Percentiles rank a stretch among this genome's conserved stretches.
phyloP scores from a whole-genome alignment of 2,329 filamentous ascomycete species.

The Beauveria asiatica region DNA sequence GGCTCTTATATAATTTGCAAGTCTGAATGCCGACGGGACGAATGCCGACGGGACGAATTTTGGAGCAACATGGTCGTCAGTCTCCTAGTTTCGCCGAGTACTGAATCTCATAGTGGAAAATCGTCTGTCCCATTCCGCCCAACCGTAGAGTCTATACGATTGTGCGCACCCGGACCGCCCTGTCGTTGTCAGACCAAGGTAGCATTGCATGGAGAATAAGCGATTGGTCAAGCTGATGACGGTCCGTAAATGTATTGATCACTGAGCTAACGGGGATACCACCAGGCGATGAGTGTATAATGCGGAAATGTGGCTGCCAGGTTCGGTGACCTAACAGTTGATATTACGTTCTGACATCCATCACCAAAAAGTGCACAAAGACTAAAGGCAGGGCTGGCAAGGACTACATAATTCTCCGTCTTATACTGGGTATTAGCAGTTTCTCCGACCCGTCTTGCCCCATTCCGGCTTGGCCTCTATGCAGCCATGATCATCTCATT shows the following conservation, averaged over 20 bases:
- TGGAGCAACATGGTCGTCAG: not conserved
- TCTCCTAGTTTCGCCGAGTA: not conserved
- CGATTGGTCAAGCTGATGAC: constrained; percentile 1
- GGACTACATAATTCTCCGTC: not conserved
- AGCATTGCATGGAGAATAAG: constrained; percentile 8
- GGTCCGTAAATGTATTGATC: not conserved
- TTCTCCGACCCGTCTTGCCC: constrained; percentile 1
- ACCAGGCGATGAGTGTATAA: not conserved
- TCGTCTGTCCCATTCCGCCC: not conserved
- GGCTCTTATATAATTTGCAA: not conserved
- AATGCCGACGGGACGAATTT: too few species aligned
- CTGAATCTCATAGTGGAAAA: not conserved
- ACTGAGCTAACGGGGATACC: not conserved
- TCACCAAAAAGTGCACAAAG: not conserved
- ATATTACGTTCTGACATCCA: not conserved
- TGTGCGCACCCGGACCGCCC: not conserved
- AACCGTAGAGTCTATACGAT: not conserved
- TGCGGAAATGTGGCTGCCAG: not conserved
- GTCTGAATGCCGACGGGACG: not conserved
- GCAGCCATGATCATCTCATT: constrained; percentile 3
- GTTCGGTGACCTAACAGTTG: not conserved
- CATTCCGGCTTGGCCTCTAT: not conserved
- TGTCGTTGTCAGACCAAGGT: constrained; percentile 5
- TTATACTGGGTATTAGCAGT: constrained; percentile 1
- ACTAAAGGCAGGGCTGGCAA: not conserved